Evolutionary conservation across 75 land plant genomes (phyloP).

Genomic region (Pseudotsuga menziesii): DNA sequence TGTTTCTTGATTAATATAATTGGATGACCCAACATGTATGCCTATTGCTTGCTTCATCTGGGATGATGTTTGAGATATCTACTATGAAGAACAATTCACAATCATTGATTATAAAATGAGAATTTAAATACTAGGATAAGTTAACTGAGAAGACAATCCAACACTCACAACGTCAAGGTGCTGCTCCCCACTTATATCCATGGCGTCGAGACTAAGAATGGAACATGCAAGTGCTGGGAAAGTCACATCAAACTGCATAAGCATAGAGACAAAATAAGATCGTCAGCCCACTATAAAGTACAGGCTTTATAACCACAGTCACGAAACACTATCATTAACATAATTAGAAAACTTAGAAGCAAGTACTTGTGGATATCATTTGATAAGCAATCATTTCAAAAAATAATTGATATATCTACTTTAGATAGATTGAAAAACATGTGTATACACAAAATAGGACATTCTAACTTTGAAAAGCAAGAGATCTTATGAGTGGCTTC

Average conservation of each 20-base stretch:
- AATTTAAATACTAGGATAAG: neutral
- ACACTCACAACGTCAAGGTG: conserved; percentile 87
- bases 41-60: neutral
- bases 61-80: neutral
- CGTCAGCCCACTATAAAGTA: neutral
- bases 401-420: neutral
- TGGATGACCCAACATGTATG: neutral
- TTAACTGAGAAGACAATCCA: neutral
- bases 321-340: neutral
- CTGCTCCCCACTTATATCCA: conserved; percentile 99
- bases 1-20: no score
- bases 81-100: no score
- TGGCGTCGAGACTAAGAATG: conserved; percentile 88
- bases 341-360: neutral
- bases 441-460: neutral
- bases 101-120: no score
- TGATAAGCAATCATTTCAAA: neutral
- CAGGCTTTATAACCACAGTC: neutral
- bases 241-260: conserved; percentile 94
- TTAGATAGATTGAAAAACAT: neutral
- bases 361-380: neutral
- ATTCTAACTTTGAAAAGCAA: neutral
- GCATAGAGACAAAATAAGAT: neutral
- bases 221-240: conserved; percentile 95
- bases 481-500: neutral